Evolutionary conservation across 2,329 filamentous ascomycete species (phyloP), one percentile per base, ranked within the genome.

Genomic region (Aspergillus sp.): DNA sequence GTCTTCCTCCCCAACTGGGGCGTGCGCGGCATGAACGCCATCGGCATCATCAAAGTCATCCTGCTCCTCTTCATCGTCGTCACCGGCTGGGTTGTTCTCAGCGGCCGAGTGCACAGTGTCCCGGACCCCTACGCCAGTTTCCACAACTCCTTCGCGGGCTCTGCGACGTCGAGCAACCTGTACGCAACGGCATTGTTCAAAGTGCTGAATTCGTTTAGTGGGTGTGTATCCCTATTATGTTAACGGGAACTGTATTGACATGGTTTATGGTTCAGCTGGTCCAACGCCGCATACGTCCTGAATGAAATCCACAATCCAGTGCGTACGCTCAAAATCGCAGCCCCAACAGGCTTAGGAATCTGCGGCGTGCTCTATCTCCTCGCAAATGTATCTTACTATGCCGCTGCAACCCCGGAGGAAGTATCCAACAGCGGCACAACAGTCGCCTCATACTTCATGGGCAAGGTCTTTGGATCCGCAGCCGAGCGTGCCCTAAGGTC

Each of bases 261-360:
- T 20, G 20, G 3, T 20, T 20, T 4, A 19, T 19, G 19, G 19
- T 19, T 19, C n/a, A 54, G 51, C 19, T 54, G 51, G 51, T 54
- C 51, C 2, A 54, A 54, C 12, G 51, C 46, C 9, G 39, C 53
- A 17, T 58, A 70, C 56, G 82, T 83, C 5, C 71, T 85, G 47
- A 80, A 76, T 11, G 81, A 83, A 66, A 80, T 83, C 34, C 78
- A 76, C 55, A 77, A 83, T 61, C 83, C 83, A 0, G 75, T 82
- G 11, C 76, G 74, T n/a, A 85, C 83, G 0, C 75, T 86, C 12
- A 80, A 79, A 52, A 73, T 81, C 13, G 82, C 82, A 0, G 79
- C 81, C 0, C 81, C 82, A 1, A 64, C 80, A 1, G 83, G 82
- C 0, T 73, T 85, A n/a, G 69, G 73, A 6, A 71, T 79, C 19